Conservation (phyloP, 495 filamentous ascomycete genomes). For the Penicillium soppii region DNA sequence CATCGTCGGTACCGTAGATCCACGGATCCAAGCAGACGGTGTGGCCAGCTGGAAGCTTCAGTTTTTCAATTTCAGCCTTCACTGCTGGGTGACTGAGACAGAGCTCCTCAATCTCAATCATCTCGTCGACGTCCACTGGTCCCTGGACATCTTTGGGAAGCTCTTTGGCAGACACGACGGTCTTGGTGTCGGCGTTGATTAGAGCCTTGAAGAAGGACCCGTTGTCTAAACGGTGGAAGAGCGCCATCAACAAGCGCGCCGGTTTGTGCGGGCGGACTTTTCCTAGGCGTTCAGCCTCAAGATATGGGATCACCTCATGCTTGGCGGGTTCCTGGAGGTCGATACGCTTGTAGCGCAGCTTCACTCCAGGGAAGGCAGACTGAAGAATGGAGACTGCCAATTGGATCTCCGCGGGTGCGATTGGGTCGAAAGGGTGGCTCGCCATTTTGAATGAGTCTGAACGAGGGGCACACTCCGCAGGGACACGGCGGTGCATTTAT, state of each 20-base stretch:
- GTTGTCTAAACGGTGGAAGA: constrained; percentile 43
- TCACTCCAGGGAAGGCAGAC: constrained; percentile 37
- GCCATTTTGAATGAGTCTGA: constrained; percentile 17
- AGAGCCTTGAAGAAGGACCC: constrained; percentile 43
- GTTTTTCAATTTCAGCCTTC: constrained; percentile 43
- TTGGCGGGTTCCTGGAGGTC: constrained; percentile 46
- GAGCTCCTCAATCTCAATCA: constrained; percentile 40
- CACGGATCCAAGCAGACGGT: constrained; percentile 46
- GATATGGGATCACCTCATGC: constrained; percentile 40
- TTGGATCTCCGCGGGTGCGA: constrained; percentile 43
- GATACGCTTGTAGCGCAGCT: constrained; percentile 45
- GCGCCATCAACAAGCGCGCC: constrained; percentile 37
- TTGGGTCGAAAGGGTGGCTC: constrained; percentile 44
- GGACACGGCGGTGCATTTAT: not conserved
- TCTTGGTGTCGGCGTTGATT: constrained; percentile 41
- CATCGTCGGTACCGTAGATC: constrained; percentile 44
- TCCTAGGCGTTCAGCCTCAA: constrained; percentile 39
- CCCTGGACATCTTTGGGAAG: constrained; percentile 42
- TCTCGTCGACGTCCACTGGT: constrained; percentile 41
- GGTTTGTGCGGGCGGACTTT: constrained; percentile 34
- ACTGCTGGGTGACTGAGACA: constrained; percentile 41
- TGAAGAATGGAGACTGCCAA: constrained; percentile 39
- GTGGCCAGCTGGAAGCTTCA: constrained; percentile 38
- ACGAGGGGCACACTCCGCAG: not conserved
- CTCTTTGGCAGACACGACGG: constrained; percentile 38